A percentile compares a stretch with the other conserved stretches of the same genome.
phyloP scores from a whole-genome alignment of 495 filamentous ascomycete species.

The Baudoinia panamericana region DNA sequence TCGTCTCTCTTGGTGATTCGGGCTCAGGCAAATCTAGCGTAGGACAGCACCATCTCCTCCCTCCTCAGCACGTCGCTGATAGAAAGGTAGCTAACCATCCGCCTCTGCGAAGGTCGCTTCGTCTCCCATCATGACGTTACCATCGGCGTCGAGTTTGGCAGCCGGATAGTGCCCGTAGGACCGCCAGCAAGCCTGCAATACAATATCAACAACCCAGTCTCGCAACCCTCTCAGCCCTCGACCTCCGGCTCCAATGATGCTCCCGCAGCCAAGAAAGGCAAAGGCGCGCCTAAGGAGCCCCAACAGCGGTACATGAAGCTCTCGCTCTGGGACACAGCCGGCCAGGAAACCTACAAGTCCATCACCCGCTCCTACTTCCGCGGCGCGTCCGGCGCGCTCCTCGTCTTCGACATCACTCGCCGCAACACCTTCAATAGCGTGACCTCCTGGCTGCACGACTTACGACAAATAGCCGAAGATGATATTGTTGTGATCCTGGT shows the following conservation, averaged over 20 bases:
- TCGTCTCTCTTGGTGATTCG: conserved; percentile 92
- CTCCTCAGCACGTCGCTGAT: conserved; percentile 15
- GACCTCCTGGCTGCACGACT: conserved; percentile 81
- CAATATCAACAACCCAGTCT: conserved; percentile 32
- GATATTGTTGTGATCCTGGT: conserved; percentile 88
- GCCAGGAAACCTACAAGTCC: conserved; percentile 92
- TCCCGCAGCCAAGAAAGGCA: conserved; percentile 16
- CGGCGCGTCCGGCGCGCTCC: conserved; percentile 76
- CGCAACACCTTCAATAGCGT: conserved; percentile 73
- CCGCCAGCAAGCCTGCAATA: conserved; percentile 49
- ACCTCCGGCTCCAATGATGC: conserved; percentile 30
- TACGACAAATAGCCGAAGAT: conserved; percentile 83
- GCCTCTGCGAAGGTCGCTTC: conserved; percentile 94
- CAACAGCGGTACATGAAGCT: conserved; percentile 45
- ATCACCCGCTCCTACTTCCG: conserved; percentile 94
- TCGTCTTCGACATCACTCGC: conserved; percentile 90
- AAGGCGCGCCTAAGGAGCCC: conserved; percentile 30
- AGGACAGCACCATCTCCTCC: conserved; percentile 17
- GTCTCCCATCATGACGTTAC: conserved; percentile 87
- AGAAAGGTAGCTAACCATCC: conserved; percentile 60
- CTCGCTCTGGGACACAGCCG: conserved; percentile 89
- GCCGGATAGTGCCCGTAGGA: conserved; percentile 81
- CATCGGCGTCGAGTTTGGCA: conserved; percentile 95
- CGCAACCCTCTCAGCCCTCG: conserved; percentile 8
- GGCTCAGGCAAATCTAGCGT: conserved; percentile 82